Evolutionary conservation across 148 eudicot genomes (phyloP), one percentile per base, ranked within the genome.

Genomic region (Dianthus caryophyllus): DNA sequence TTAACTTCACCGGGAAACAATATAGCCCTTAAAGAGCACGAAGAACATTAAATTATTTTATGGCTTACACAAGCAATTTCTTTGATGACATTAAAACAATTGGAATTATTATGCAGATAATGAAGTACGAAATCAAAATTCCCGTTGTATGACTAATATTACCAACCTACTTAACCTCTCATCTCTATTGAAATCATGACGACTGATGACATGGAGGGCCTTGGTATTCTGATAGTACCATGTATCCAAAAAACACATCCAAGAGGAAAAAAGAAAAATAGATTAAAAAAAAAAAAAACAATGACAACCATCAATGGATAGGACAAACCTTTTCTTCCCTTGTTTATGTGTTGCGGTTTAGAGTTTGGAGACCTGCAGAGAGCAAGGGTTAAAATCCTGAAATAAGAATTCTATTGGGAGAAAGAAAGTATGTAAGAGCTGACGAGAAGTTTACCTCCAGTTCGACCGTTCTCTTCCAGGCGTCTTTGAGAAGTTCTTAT

Each of bases 241-340:
- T n/a, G n/a, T n/a, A n/a, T n/a, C n/a, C n/a, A n/a, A n/a, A n/a
- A n/a, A n/a, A n/a, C 15, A 58, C 9, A 58, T 16, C 29, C 41
- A 18, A 20, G 24, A 41, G n/a, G n/a, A n/a, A n/a, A n/a, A n/a
- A n/a, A n/a, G n/a, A n/a, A n/a, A n/a, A n/a, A n/a, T n/a, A n/a
- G n/a, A n/a, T n/a, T n/a, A n/a, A n/a, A n/a, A n/a, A n/a, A 39
- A 24, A 29, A 41, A 30, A 30, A 61, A 46, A 9, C 43, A 50
- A 18, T 14, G 1, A 25, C 31, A 33, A 29, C 57, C 20, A 33
- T 2, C 4, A 33, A 33, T 9, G 8, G 33, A 73, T 2, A 78
- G 25, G 2, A 60, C 77, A 51, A 4, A 85, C 90, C 90, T 80
- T 77, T 83, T 61, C 67, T 79, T 60, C 70, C 77, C 67, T 80